A percentile compares a stretch with the other conserved stretches of the same genome.
phyloP scores from a whole-genome alignment of 2,329 filamentous ascomycete species.

The Blastomyces gilchristii region DNA sequence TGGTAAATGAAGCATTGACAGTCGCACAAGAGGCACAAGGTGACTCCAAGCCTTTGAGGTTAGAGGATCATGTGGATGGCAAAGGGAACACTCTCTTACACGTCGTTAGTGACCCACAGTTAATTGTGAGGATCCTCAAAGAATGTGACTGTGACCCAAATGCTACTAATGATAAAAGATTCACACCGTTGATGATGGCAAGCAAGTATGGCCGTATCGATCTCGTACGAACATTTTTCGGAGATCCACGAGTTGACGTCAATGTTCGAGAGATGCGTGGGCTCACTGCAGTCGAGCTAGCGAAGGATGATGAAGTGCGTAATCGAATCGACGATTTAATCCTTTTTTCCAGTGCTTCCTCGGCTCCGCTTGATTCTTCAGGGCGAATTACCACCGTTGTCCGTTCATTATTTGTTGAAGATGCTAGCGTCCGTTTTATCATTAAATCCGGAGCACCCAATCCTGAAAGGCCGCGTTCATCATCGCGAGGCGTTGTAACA shows the following conservation, averaged over 20 bases:
- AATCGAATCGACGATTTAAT: conserved; percentile 94
- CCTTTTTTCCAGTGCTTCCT: conserved; percentile 58
- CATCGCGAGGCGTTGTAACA: conserved; percentile 53
- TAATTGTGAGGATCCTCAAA: conserved; percentile 65
- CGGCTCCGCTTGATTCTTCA: conserved; percentile 50
- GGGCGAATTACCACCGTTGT: conserved; percentile 86
- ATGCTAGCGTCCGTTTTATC: conserved; percentile 83
- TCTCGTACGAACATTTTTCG: conserved; percentile 78
- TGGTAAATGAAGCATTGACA: conserved; percentile 74
- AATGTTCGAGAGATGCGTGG: conserved; percentile 75
- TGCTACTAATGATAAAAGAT: conserved; percentile 85
- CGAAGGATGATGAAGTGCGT: conserved; percentile 93
- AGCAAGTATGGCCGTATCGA: conserved; percentile 96
- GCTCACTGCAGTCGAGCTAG: conserved; percentile 86
- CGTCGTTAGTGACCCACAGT: conserved; percentile 74
- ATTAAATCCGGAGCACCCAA: conserved; percentile 84
- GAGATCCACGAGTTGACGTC: conserved; percentile 77
- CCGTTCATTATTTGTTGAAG: conserved; percentile 92
- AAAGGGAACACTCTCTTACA: conserved; percentile 96
- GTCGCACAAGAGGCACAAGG: conserved; percentile 64
- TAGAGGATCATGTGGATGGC: conserved; percentile 84
- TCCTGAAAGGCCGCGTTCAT: conserved; percentile 39
- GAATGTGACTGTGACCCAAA: conserved; percentile 93
- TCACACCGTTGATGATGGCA: conserved; percentile 93
- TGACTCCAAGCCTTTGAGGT: conserved; percentile 68